Evolutionary conservation across 768 basidiomycete genomes (phyloP), one percentile per base, ranked within the genome.

Genomic region (Russula sp.): DNA sequence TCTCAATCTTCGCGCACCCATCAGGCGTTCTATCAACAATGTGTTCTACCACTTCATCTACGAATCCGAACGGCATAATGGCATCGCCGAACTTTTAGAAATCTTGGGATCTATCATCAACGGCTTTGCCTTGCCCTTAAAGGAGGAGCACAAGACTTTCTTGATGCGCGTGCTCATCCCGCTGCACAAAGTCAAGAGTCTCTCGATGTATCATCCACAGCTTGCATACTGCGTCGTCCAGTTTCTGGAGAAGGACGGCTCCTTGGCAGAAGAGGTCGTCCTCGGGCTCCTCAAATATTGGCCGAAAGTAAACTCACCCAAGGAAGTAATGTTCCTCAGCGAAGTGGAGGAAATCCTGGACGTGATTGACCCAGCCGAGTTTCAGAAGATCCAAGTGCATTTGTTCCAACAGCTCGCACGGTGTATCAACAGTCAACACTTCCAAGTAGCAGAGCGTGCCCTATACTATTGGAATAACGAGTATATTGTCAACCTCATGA

Each of bases 91-190:
- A 73, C 83, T 99, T 54, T 80, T 99, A 59, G 97, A 99, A 75
- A 99, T 99, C 64, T 82, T 99, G 51, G 97, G 97, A 13, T 98
- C 95, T 27, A 99, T 99, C 77, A 99, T 99, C 82, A 99, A 99
- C 70, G 97, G 97, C 39, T 99, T 99, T 71, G 96, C 96, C 13
- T 77, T 98, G 6, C 97, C 97, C 48, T 84, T 99, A 71, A 99
- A 99, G 77, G 94, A 98, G 53, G 97, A 99, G 74, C 97, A 99
- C 85, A 98, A 98, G 79, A 94, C 80, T 1, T 99, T 99, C 82
- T 80, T 99, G 68, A 91, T 91, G 37, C 88, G 95, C 39, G 93
- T 90, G 16, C 87, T 98, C 66, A 84, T 98, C 57, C 97, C 97
- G 3, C 78, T 99, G 35, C 97, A 99, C 82, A 99, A 98, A 79